Percentiles rank a stretch among this genome's conserved stretches.
Evolutionary conservation across 768 basidiomycete species (phyloP).

Genomic region (Mycena vulgaris): DNA sequence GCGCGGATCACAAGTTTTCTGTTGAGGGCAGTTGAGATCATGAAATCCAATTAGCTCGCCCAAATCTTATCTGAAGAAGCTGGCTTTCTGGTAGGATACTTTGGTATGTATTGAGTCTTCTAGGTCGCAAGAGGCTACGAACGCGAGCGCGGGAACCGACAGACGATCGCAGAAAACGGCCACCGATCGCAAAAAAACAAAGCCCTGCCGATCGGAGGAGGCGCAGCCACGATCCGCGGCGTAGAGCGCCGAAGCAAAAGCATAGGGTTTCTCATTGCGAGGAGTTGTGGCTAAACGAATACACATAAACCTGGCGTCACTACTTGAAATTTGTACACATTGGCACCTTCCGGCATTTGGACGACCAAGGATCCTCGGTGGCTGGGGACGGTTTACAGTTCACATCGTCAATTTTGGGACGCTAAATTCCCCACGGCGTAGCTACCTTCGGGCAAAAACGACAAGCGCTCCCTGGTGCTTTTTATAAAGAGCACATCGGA

Average conservation of each 20-base stretch:
- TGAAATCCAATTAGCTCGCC: too few relatives aligned
- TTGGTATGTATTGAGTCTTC: too few relatives aligned
- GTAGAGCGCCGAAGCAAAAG: not conserved
- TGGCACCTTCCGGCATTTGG: not conserved
- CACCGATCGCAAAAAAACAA: too few relatives aligned
- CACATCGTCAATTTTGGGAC: constrained; percentile 1
- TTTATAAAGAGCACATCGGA: constrained; percentile 67
- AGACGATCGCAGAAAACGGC: too few relatives aligned
- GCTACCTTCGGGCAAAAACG: constrained; percentile 17
- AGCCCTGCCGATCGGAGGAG: too few relatives aligned
- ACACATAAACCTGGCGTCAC: not conserved
- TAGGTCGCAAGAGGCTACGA: too few relatives aligned
- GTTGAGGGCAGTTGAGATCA: too few relatives aligned
- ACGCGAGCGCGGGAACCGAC: too few relatives aligned
- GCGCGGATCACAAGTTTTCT: too few relatives aligned
- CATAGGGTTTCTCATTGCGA: not conserved
- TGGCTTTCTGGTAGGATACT: too few relatives aligned
- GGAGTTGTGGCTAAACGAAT: not conserved
- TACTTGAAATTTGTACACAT: not conserved
- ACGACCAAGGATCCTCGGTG: not conserved
- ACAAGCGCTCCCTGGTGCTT: constrained; percentile 8
- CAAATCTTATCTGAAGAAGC: too few relatives aligned
- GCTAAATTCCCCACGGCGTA: not conserved
- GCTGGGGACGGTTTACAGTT: not conserved
- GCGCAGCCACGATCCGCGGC: too few relatives aligned